Base-by-base conservation (phyloP, 2,329 filamentous ascomycete species). In the Talaromyces sp. region DNA sequence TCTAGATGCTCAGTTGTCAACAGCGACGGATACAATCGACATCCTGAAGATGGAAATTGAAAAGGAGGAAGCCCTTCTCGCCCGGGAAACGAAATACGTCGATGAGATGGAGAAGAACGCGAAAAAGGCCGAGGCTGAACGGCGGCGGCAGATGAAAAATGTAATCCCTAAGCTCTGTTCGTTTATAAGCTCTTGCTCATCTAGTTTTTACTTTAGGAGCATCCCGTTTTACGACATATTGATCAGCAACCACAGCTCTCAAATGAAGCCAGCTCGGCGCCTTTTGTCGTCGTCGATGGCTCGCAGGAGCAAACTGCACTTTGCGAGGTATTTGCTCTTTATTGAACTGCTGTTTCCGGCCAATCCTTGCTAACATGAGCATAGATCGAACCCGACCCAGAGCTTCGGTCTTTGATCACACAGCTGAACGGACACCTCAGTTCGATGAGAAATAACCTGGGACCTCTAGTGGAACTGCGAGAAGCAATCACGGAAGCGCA, bases 91-190 rank as follows among this genome's bases (percentile, higher is more conserved):
- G 31, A 72, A 69, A 54, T 69, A 75, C 35, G 65, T 79, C 12
- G 72, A 75, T 38, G 72, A 75, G 51, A 71, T 80, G 67, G 73
- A 78, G 56, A 76, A 70, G 57, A 78, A 78, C 57, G 72, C 76
- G 21, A 78, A 75, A 62, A 67, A 71, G 41, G 74, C 71, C 3
- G 72, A 75, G 61, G 60, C 66, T 19, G 72, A 78, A 59, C 70
- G 72, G 41, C 75, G 75, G 65, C 69, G 73, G 59, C 74, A 77
- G 57, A 69, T 68, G 63, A 77, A 76, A 56, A 77, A 77, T 64
- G 76, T 77, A 68, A 32, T 63, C 57, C 7, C 35, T 43, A 19
- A 52, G 17, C 27, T 17, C 29, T 38, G 11, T 51, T 12, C n/a
- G 17, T 3, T 12, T 11, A 48, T 26, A 0, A 7, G 0, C 0